Evolutionary conservation across 2,329 filamentous ascomycete genomes (phyloP).

Genomic region (Ophiostoma sp.): DNA sequence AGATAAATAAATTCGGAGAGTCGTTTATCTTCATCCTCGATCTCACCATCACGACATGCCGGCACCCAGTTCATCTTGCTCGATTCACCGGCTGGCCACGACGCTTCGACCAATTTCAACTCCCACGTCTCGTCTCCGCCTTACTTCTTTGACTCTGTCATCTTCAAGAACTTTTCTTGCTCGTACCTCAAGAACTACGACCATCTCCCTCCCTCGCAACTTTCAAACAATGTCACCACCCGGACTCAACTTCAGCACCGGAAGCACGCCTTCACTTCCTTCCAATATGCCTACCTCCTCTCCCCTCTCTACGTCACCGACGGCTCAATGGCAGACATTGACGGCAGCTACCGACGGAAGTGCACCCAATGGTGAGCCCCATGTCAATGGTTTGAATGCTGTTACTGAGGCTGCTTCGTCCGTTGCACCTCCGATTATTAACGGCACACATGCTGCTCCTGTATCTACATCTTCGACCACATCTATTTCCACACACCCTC

Average conservation of each 20-base stretch:
- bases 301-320: not conserved
- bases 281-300: not conserved
- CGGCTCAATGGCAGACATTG: not conserved
- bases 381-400: not conserved
- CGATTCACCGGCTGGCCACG: not conserved
- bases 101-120: not conserved
- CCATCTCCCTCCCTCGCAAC: not conserved
- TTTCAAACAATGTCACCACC: not conserved
- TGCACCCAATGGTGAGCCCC: not conserved
- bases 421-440: not conserved
- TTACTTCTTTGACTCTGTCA: not conserved
- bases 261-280: not conserved
- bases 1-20: not conserved
- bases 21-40: too few species aligned
- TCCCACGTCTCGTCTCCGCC: not conserved
- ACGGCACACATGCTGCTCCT: not conserved
- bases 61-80: not conserved
- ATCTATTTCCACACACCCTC: not conserved
- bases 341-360: not conserved
- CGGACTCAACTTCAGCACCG: not conserved
- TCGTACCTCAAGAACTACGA: not conserved
- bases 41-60: not conserved
- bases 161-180: not conserved
- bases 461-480: not conserved
- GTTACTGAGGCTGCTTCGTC: too few species aligned